Conservation (phyloP, 2,329 filamentous ascomycete species). For the Exophiala alcalophila region DNA sequence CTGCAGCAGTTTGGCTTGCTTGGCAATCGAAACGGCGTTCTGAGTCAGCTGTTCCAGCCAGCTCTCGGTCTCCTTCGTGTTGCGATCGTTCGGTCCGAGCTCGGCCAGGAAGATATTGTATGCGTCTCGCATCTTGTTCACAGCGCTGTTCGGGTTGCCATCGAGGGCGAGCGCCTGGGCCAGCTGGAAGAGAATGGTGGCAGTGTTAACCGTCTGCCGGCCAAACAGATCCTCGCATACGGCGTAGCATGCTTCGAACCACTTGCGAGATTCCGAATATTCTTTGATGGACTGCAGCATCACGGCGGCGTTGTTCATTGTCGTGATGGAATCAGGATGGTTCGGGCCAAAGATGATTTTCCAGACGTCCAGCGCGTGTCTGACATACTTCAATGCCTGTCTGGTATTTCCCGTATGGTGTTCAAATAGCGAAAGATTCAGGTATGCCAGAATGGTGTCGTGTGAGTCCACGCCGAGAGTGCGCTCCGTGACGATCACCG, state of each 20-base stretch:
- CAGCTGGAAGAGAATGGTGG: slow-evolving; percentile 93
- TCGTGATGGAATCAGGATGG: slow-evolving; percentile 97
- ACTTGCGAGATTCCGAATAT: slow-evolving; percentile 89
- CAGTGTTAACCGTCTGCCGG: slow-evolving; percentile 84
- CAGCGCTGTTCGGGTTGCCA: slow-evolving; percentile 86
- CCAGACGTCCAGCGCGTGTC: slow-evolving; percentile 91
- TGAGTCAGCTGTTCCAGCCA: slow-evolving; percentile 96
- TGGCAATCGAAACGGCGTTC: slow-evolving; percentile 90
- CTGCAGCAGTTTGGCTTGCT: slow-evolving; percentile 84
- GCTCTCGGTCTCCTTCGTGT: slow-evolving; percentile 95
- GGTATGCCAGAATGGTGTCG: slow-evolving; percentile 90
- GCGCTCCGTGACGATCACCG: slow-evolving; percentile 91
- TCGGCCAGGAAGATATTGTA: slow-evolving; percentile 91
- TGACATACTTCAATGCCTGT: slow-evolving; percentile 80
- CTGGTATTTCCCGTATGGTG: slow-evolving; percentile 89
- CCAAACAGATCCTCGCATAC: slow-evolving; percentile 90
- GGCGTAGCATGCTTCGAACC: slow-evolving; percentile 90
- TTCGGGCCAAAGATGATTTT: slow-evolving; percentile 92
- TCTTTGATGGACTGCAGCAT: slow-evolving; percentile 96
- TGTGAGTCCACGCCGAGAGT: slow-evolving; percentile 90
- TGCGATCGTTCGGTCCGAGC: slow-evolving; percentile 86
- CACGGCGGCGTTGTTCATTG: slow-evolving; percentile 96
- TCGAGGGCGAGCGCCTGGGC: slow-evolving; percentile 95
- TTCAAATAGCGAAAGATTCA: slow-evolving; percentile 91
- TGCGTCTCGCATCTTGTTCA: slow-evolving; percentile 90